phyloP scores from a whole-genome alignment of 164 flowering plant species.

The Berberis vulgaris region DNA sequence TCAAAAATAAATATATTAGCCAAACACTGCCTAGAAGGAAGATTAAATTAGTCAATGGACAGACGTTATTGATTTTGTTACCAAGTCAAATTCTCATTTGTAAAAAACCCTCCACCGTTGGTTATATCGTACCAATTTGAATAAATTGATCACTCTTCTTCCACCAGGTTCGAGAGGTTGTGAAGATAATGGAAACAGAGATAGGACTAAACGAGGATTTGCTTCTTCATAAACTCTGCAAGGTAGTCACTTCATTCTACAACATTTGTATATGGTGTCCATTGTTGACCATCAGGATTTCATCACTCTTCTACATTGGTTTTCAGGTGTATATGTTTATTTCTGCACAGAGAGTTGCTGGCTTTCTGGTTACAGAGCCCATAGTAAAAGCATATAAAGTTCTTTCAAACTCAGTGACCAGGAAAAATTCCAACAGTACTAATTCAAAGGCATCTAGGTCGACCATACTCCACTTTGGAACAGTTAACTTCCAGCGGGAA shows the following conservation, averaged over 20 bases:
- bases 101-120: too few relatives aligned
- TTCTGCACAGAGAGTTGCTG: constrained; percentile 55
- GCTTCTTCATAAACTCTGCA: constrained; percentile 54
- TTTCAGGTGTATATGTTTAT: constrained; percentile 67
- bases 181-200: constrained; percentile 66
- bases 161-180: constrained; percentile 63
- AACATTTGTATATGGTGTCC: neutral
- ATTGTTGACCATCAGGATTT: neutral
- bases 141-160: neutral
- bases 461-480: constrained; percentile 51
- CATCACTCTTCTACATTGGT: neutral
- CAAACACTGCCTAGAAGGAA: too few relatives aligned
- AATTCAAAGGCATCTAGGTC: constrained; percentile 18
- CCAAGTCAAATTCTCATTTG: too few relatives aligned
- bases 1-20: too few relatives aligned
- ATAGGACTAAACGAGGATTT: constrained; percentile 49
- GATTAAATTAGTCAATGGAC: too few relatives aligned
- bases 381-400: constrained; percentile 51
- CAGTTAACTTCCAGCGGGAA: constrained; percentile 45
- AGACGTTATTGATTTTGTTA: too few relatives aligned
- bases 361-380: constrained; percentile 71
- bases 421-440: constrained; percentile 10
- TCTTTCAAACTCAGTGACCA: constrained; percentile 23
- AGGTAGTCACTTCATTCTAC: constrained; percentile 28
- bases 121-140: too few relatives aligned